Conservation (phyloP, 345 rosid species). For the Dovyalis caffra region DNA sequence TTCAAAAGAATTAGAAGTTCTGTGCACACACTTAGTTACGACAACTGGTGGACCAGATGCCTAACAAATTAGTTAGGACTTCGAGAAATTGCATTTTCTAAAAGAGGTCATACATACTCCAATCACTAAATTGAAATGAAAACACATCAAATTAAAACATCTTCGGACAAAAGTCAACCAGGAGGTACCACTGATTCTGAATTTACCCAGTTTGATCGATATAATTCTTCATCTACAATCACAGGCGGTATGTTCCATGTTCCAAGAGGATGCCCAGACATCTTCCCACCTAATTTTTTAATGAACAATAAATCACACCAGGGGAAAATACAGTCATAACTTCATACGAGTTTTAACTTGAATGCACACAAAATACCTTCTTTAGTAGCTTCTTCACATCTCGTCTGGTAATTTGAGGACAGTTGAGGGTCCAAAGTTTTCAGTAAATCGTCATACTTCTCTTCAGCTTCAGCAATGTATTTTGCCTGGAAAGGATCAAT, state of each 20-base stretch:
- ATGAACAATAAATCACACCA: background rate
- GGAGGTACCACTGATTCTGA: background rate
- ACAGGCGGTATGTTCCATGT: slow-evolving; percentile 71
- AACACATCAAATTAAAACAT: background rate
- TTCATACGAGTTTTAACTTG: background rate
- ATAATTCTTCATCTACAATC: slow-evolving; percentile 61
- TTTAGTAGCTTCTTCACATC: slow-evolving; percentile 84
- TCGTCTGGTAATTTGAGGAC: slow-evolving; percentile 54
- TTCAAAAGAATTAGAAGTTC: too few relatives aligned
- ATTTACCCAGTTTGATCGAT: slow-evolving; percentile 30
- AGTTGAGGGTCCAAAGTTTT: slow-evolving; percentile 58
- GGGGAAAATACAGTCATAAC: background rate
- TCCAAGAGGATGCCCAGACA: slow-evolving; percentile 63
- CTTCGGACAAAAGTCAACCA: background rate
- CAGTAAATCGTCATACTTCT: slow-evolving; percentile 53
- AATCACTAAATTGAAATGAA: background rate
- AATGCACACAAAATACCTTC: slow-evolving; percentile 54
- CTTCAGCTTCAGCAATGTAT: slow-evolving; percentile 68
- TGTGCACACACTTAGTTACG: too few relatives aligned
- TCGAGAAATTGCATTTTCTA: too few relatives aligned
- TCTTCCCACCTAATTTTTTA: slow-evolving; percentile 56
- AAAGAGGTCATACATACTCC: background rate
- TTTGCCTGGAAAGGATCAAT: slow-evolving; percentile 48
- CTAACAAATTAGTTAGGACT: too few relatives aligned
- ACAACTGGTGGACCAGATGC: too few relatives aligned